phyloP scores from a whole-genome alignment of 2,329 filamentous ascomycete species.

The Boeremia exigua region DNA sequence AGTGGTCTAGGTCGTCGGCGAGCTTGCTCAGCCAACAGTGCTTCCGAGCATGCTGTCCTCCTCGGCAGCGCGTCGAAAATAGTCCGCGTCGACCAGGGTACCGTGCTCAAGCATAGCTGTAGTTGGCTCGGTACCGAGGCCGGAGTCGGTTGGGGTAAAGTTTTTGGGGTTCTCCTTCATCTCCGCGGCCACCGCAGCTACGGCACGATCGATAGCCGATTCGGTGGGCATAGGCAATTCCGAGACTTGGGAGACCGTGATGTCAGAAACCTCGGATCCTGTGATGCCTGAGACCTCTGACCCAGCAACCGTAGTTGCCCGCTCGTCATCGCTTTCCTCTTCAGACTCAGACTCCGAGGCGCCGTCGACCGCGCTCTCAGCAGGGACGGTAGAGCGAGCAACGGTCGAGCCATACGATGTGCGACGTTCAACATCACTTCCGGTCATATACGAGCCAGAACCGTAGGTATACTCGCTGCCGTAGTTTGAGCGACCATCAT shows the following conservation, averaged over 20 bases:
- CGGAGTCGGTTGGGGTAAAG: conserved; percentile 43
- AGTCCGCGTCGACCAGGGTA: conserved; percentile 40
- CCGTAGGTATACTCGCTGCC: conserved; percentile 55
- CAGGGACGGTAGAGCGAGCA: conserved; percentile 41
- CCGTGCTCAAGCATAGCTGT: conserved; percentile 36
- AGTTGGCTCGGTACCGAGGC: conserved; percentile 46
- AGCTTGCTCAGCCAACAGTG: conserved; percentile 34
- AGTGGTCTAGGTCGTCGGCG: not conserved
- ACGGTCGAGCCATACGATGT: conserved; percentile 50
- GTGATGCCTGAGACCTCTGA: conserved; percentile 35
- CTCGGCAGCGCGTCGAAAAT: conserved; percentile 45
- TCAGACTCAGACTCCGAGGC: conserved; percentile 33
- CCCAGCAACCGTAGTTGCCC: conserved; percentile 31
- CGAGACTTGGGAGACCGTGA: conserved; percentile 26
- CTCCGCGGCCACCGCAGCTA: conserved; percentile 39
- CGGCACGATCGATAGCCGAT: conserved; percentile 40
- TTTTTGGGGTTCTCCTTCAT: conserved; percentile 34
- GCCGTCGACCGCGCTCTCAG: conserved; percentile 41
- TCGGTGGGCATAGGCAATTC: conserved; percentile 37
- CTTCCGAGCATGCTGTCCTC: conserved; percentile 48
- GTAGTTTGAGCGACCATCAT: conserved; percentile 49
- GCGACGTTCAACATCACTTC: conserved; percentile 53
- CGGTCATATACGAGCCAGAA: conserved; percentile 58
- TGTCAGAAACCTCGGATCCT: conserved; percentile 12
- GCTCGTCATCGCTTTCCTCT: conserved; percentile 41